Conservation (phyloP, 2,329 filamentous ascomycete species). For the Talaromyces pinophilus region DNA sequence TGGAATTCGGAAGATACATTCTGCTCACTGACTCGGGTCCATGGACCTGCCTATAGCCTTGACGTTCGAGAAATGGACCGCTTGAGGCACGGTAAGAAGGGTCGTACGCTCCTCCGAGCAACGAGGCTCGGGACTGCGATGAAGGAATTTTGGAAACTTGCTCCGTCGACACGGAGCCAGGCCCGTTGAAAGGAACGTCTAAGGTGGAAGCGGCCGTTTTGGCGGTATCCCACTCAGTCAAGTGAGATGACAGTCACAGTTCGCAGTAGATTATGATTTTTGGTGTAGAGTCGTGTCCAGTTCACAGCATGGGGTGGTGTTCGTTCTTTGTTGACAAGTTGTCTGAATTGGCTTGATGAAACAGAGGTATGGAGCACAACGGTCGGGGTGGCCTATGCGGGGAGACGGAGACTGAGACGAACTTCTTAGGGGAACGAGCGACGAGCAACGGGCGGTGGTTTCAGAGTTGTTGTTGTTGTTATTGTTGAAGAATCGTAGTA, state of each 20-base stretch:
- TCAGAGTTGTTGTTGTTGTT: neutral
- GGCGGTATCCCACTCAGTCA: conserved; percentile 30
- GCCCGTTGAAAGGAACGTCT: conserved; percentile 8
- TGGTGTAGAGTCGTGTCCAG: neutral
- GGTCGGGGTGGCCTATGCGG: conserved; percentile 10
- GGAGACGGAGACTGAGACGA: neutral
- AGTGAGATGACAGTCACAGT: neutral
- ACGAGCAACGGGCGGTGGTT: neutral
- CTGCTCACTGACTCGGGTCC: conserved; percentile 43
- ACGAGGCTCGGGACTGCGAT: conserved; percentile 59
- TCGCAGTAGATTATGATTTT: neutral
- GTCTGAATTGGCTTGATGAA: neutral
- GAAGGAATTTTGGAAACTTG: conserved; percentile 56
- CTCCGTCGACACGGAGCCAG: conserved; percentile 42
- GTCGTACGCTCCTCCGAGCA: conserved; percentile 60
- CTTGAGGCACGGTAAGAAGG: conserved; percentile 51
- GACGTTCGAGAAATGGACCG: conserved; percentile 54
- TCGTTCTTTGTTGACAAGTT: conserved; percentile 7
- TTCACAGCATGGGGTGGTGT: neutral
- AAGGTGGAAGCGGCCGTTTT: conserved; percentile 10
- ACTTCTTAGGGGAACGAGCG: neutral
- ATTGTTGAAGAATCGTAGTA: too few species aligned
- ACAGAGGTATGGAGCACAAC: conserved; percentile 11
- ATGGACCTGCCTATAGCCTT: conserved; percentile 48
- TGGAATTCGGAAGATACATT: conserved; percentile 77